Percentiles rank a stretch among this genome's conserved stretches.
Conservation (phyloP, 192 early-diverging fungal species). For the Coemansia pectinata region DNA sequence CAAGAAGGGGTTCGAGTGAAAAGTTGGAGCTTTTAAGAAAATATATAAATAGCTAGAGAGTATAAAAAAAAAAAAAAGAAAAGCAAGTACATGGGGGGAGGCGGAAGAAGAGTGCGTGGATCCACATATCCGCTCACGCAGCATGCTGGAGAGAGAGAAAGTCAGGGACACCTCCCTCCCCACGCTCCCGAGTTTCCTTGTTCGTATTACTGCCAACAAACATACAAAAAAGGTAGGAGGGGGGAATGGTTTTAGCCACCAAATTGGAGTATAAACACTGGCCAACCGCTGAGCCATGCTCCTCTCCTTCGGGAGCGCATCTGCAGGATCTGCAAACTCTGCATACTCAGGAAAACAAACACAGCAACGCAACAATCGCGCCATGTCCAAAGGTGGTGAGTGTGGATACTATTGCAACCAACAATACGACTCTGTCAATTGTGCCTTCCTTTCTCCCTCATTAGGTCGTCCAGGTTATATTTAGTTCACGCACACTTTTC, state of each 20-base stretch:
- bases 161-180: background rate
- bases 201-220: background rate
- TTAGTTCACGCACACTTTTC: background rate
- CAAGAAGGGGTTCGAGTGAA: background rate
- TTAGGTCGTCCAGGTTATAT: background rate
- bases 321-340: conserved; percentile 4
- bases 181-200: background rate
- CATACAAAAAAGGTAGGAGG: background rate
- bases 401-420: background rate
- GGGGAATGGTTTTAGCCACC: background rate
- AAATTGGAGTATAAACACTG: background rate
- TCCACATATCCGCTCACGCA: background rate
- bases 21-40: background rate
- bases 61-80: background rate
- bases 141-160: background rate
- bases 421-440: background rate
- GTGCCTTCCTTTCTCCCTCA: background rate
- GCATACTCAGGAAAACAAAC: background rate
- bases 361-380: background rate
- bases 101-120: background rate
- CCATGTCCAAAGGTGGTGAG: background rate
- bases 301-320: background rate
- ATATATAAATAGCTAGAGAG: background rate
- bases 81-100: background rate
- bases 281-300: background rate